phyloP scores from a whole-genome alignment of 345 rosid genomes.

The Arabidopsis suecica region DNA sequence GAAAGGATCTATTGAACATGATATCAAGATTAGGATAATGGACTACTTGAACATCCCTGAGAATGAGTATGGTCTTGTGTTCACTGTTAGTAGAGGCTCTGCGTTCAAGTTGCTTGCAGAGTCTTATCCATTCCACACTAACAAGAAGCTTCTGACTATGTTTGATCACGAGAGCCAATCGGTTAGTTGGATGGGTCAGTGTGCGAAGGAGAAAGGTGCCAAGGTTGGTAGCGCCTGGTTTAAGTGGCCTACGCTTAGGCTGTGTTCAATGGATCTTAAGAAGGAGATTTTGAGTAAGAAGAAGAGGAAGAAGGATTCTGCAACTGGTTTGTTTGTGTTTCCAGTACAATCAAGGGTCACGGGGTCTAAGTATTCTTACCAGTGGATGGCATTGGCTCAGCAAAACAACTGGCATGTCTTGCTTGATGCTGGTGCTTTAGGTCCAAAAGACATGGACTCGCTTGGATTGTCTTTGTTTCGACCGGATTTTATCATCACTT shows the following conservation, averaged over 20 bases:
- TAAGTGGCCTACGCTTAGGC: conserved; percentile 98
- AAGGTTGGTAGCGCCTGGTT: conserved; percentile 92
- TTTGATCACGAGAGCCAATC: conserved; percentile 98
- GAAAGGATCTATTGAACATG: conserved; percentile 84
- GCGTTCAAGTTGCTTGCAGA: conserved; percentile 94
- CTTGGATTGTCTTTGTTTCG: conserved; percentile 96
- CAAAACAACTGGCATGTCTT: conserved; percentile 98
- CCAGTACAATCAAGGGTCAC: conserved; percentile 98
- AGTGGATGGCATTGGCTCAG: conserved; percentile 99
- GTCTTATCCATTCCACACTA: conserved; percentile 94
- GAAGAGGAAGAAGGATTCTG: conserved; percentile 90
- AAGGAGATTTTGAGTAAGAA: conserved; percentile 83
- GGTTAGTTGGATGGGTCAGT: conserved; percentile 97
- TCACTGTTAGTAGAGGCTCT: conserved; percentile 99
- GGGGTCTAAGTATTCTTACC: conserved; percentile 97
- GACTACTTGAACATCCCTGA: conserved; percentile 97
- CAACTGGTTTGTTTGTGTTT: conserved; percentile 89
- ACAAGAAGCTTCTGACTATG: conserved; percentile 94
- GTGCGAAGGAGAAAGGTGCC: conserved; percentile 95
- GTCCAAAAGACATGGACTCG: conserved; percentile 99
- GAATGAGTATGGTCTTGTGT: conserved; percentile 96
- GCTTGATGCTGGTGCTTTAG: conserved; percentile 98
- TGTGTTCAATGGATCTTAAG: conserved; percentile 92
- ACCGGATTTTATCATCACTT: conserved; percentile 94
- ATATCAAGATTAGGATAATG: conserved; percentile 90